Evolutionary conservation across 331 rosid species (phyloP), one percentile per base, ranked within the genome.

Genomic region (Cydonia oblonga): DNA sequence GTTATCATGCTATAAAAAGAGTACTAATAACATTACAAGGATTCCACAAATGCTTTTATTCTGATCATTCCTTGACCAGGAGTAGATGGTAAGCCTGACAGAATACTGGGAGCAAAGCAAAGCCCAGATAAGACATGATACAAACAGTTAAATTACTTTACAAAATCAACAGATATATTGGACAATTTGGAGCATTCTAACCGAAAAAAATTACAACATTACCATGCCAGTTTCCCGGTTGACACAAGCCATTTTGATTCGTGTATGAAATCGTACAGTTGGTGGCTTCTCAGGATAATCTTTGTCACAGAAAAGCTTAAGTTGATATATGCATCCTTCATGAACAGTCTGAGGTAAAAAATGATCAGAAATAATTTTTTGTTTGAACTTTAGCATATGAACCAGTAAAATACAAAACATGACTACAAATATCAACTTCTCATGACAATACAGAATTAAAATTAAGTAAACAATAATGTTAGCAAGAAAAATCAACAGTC

Each of bases 261-360:
- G 77, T 32, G 84, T 75, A 52, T 80, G 84, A 35, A 80, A 80
- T 10, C 84, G 84, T 70, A 80, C 84, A 71, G 62, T 80, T 29
- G 84, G 84, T 33, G 84, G 75, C 75, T 71, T 80, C 81, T 80
- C 84, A 4, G 84, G 84, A 52, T 80, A 80, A 68, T 80, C 84
- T 73, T 80, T 80, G 70, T 80, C 84, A 22, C 84, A 80, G 68
- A 80, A 80, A 49, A 80, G 68, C 68, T 80, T 80, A 61, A 80
- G 54, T 78, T 80, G 84, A 71, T 80, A 80, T 44, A 80, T 80
- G 15, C 81, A 77, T 52, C 84, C 84, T 30, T 80, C 84, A 51
- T 80, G 84, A 59, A 80, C 84, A 61, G 84, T 80, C 84, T 80
- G 64, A 33, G 67, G 61, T 72, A 38, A 15, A 59, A 15, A 19